These are phyloP conservation scores for Paracorniculantispora psalliotae DNA, from an alignment of 2,329 filamentous ascomycete genomes.

Conservation along the genomic window DNA sequence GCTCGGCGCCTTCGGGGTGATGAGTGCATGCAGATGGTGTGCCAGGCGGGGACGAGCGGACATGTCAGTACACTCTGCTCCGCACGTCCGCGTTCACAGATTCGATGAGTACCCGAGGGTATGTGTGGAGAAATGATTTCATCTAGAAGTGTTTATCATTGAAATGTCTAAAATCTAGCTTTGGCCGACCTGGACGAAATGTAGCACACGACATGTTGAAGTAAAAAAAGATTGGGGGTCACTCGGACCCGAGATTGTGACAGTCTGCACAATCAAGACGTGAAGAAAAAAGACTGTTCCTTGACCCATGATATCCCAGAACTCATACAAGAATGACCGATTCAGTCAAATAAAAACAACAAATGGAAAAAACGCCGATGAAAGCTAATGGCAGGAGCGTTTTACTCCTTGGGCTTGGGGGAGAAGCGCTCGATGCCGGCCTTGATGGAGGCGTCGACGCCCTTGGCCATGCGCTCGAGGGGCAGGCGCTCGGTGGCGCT, in stretches of 20 bases:
- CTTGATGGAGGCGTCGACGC: slow-evolving; percentile 44
- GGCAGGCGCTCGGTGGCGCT: slow-evolving; percentile 43
- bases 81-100: too few relatives aligned
- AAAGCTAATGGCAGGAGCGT: neutral
- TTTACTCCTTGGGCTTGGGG: slow-evolving; percentile 20
- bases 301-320: neutral
- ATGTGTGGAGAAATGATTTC: too few relatives aligned
- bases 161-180: slow-evolving; percentile 8
- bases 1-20: too few relatives aligned
- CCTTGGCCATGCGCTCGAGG: slow-evolving; percentile 46
- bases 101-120: too few relatives aligned
- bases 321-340: neutral
- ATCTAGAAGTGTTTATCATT: neutral
- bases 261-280: neutral
- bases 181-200: neutral
- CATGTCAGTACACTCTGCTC: too few relatives aligned
- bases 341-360: neutral
- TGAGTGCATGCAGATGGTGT: too few relatives aligned
- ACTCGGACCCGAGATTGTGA: neutral
- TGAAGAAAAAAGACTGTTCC: neutral
- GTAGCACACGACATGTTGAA: neutral
- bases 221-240: neutral
- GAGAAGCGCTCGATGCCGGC: slow-evolving; percentile 37
- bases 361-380: neutral
- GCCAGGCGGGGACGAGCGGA: too few relatives aligned